A percentile compares a stretch with the other conserved stretches of the same genome.
Evolutionary conservation across 2,329 filamentous ascomycete species (phyloP).

Genomic region (Trichophaea hybrida): DNA sequence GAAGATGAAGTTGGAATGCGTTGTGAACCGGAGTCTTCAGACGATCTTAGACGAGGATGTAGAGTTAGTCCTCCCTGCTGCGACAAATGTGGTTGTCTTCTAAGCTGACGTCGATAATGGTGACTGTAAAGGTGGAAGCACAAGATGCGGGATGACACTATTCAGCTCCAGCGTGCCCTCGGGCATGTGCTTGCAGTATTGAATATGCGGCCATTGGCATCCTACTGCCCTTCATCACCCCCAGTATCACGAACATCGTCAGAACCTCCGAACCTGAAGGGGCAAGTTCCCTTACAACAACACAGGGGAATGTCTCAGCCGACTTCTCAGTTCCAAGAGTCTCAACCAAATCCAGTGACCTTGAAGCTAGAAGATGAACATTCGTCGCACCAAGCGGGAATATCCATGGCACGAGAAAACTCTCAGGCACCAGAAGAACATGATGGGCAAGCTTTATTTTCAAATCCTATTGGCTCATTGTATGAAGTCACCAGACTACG

Average conservation of each 20-base stretch:
- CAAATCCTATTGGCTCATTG: conserved; percentile 40
- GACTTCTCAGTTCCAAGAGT: neutral
- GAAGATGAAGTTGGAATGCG: conserved; percentile 38
- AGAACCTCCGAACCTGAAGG: conserved; percentile 6
- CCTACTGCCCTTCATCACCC: conserved; percentile 14
- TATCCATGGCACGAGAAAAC: conserved; percentile 36
- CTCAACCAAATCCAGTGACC: neutral
- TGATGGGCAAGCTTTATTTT: conserved; percentile 33
- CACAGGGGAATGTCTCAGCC: neutral
- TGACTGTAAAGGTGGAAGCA: conserved; percentile 34
- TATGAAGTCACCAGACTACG: conserved; percentile 42
- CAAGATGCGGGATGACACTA: conserved; percentile 33
- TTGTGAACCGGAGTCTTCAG: conserved; percentile 43
- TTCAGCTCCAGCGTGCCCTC: conserved; percentile 35
- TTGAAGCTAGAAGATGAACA: conserved; percentile 1
- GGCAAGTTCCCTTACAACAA: neutral
- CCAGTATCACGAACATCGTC: conserved; percentile 13
- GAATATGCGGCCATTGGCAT: conserved; percentile 32
- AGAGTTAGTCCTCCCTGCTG: conserved; percentile 31
- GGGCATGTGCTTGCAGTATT: conserved; percentile 35
- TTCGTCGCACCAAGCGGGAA: neutral
- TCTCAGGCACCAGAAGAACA: conserved; percentile 32
- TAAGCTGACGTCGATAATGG: conserved; percentile 4
- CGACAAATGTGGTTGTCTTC: conserved; percentile 9
- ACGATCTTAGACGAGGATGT: conserved; percentile 42